Percentiles rank a stretch among this genome's conserved stretches.
phyloP scores from a whole-genome alignment of 768 basidiomycete species.

The Lyophyllum atratum region DNA sequence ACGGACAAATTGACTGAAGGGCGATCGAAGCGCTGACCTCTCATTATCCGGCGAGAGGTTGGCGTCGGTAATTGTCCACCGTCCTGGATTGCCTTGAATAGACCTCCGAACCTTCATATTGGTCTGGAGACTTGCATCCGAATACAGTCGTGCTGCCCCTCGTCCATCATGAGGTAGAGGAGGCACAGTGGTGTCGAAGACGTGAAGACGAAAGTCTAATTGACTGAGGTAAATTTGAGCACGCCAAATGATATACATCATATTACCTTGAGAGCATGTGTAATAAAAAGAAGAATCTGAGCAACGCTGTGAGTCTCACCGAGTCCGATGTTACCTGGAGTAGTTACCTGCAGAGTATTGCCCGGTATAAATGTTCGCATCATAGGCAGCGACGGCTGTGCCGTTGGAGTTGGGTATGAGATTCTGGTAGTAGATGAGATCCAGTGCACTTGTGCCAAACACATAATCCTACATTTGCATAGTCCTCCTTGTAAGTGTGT shows the following conservation, averaged over 20 bases:
- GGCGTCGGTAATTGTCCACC: constrained; percentile 96
- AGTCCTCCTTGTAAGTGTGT: constrained; percentile 48
- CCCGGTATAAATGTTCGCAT: constrained; percentile 79
- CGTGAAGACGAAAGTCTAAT: constrained; percentile 82
- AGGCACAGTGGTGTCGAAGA: constrained; percentile 77
- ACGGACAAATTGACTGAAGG: background rate
- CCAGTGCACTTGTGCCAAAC: background rate
- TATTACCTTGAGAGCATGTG: constrained; percentile 80
- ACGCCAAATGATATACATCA: background rate
- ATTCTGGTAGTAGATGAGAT: constrained; percentile 41
- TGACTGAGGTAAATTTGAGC: background rate
- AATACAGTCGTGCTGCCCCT: constrained; percentile 4
- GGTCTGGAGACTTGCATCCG: constrained; percentile 36
- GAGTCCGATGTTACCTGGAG: background rate
- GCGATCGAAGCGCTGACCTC: constrained; percentile 44
- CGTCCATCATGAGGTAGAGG: constrained; percentile 25
- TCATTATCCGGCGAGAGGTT: constrained; percentile 90
- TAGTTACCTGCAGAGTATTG: constrained; percentile 74
- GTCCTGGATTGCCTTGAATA: constrained; percentile 73
- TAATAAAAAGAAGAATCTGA: constrained; percentile 91
- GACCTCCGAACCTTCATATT: constrained; percentile 55
- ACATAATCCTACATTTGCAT: constrained; percentile 47
- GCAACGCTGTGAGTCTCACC: constrained; percentile 6
- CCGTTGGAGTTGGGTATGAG: constrained; percentile 81
- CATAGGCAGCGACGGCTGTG: constrained; percentile 74